Conservation (phyloP, 805 yeast species). For the Yarrowia bubula region DNA sequence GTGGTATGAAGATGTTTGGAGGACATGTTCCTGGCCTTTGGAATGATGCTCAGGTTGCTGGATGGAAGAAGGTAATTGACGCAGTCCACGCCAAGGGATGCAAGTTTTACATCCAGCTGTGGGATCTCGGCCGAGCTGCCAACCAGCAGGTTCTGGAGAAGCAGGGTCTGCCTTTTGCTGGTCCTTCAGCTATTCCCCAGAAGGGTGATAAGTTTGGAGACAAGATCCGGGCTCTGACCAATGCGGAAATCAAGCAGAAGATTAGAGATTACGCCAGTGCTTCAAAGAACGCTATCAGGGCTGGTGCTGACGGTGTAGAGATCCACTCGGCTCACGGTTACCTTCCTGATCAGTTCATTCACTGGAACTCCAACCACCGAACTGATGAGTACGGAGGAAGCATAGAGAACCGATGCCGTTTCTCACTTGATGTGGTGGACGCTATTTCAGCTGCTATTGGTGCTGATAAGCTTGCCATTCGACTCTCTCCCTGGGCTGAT, state of each 20-base stretch:
- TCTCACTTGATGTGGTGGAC: conserved; percentile 53
- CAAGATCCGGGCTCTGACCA: conserved; percentile 38
- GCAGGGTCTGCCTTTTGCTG: background rate
- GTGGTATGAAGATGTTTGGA: conserved; percentile 40
- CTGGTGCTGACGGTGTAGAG: conserved; percentile 64
- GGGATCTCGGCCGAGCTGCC: conserved; percentile 46
- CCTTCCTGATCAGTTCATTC: conserved; percentile 49
- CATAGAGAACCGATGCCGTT: conserved; percentile 53
- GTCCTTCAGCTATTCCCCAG: conserved; percentile 21
- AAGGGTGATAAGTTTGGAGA: conserved; percentile 34
- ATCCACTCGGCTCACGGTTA: conserved; percentile 67
- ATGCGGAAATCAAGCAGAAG: conserved; percentile 45
- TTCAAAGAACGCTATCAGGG: conserved; percentile 51
- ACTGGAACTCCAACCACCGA: conserved; percentile 48
- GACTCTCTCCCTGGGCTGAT: conserved; percentile 38
- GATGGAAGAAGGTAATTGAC: conserved; percentile 59
- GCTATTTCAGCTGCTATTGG: conserved; percentile 54
- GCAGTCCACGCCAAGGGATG: conserved; percentile 46
- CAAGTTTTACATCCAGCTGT: conserved; percentile 44
- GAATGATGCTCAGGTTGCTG: conserved; percentile 81
- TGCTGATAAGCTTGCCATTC: conserved; percentile 47
- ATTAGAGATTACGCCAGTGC: conserved; percentile 49
- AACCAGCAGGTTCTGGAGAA: conserved; percentile 6
- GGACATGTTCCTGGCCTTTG: conserved; percentile 44
- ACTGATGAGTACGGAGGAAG: conserved; percentile 64